Percentiles rank a stretch among this genome's conserved stretches.
Evolutionary conservation across 805 yeast genomes (phyloP).

Genomic region (Ogataea naganishii): DNA sequence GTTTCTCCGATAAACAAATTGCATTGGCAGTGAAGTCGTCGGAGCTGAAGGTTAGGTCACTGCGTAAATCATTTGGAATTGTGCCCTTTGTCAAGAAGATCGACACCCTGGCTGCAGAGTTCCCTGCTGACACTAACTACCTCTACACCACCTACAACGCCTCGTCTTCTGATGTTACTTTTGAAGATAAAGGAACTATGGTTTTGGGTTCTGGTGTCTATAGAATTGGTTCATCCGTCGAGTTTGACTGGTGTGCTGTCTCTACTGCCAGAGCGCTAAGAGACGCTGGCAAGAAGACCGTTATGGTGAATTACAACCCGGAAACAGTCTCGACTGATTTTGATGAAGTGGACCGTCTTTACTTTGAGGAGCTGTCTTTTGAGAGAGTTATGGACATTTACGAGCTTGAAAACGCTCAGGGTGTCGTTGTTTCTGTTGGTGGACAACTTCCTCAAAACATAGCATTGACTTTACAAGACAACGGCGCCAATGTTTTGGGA

Average conservation of each 20-base stretch:
- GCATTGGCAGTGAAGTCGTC: slow-evolving; percentile 62
- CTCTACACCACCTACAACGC: slow-evolving; percentile 96
- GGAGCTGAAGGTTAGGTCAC: slow-evolving; percentile 76
- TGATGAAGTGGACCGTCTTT: slow-evolving; percentile 95
- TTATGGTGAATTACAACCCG: slow-evolving; percentile 96
- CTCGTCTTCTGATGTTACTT: slow-evolving; percentile 69
- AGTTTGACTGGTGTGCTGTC: slow-evolving; percentile 99
- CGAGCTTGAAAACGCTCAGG: slow-evolving; percentile 82
- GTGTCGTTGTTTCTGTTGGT: slow-evolving; percentile 94
- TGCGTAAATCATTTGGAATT: slow-evolving; percentile 73
- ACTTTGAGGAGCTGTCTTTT: slow-evolving; percentile 89
- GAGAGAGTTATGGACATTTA: slow-evolving; percentile 97
- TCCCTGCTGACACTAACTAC: slow-evolving; percentile 96
- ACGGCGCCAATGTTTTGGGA: slow-evolving; percentile 86
- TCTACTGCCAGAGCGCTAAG: slow-evolving; percentile 92
- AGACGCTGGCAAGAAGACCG: slow-evolving; percentile 77
- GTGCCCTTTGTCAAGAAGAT: slow-evolving; percentile 93
- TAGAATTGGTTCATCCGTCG: slow-evolving; percentile 97
- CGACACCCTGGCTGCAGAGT: slow-evolving; percentile 96
- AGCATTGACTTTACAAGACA: slow-evolving; percentile 71
- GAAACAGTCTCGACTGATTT: slow-evolving; percentile 98
- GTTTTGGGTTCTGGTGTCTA: slow-evolving; percentile 99
- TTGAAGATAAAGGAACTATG: slow-evolving; percentile 85
- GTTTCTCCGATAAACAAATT: slow-evolving; percentile 93
- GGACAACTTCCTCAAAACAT: slow-evolving; percentile 98